Percentiles rank a stretch among this genome's conserved stretches.
phyloP scores from a whole-genome alignment of 371 early-diverging fungal genomes.

The Encephalitozoon romaleae region DNA sequence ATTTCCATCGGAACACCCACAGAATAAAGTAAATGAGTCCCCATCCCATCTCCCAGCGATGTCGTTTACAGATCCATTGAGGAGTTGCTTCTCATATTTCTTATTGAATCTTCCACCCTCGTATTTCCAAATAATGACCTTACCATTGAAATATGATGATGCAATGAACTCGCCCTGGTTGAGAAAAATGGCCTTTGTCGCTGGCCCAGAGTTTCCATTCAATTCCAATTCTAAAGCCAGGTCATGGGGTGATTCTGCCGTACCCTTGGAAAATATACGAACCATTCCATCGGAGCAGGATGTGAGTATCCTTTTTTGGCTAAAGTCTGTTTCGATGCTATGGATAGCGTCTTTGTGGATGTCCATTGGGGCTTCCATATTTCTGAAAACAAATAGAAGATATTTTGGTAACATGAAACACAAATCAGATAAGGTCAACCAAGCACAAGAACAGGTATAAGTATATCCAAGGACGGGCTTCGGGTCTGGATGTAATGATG shows the following conservation, averaged over 20 bases:
- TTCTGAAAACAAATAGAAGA: constrained; percentile 3
- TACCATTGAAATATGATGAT: constrained; percentile 44
- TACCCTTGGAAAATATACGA: constrained; percentile 18
- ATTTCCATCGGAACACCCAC: constrained; percentile 60
- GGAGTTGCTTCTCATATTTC: constrained; percentile 44
- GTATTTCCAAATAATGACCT: constrained; percentile 53
- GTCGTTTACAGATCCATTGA: constrained; percentile 53
- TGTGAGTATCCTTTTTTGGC: constrained; percentile 31
- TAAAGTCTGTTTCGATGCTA: constrained; percentile 41
- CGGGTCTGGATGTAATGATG: no score
- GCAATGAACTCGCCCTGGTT: constrained; percentile 48
- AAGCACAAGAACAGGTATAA: background rate
- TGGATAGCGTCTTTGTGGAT: constrained; percentile 24
- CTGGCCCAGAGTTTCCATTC: constrained; percentile 4
- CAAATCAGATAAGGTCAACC: background rate
- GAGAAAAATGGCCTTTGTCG: constrained; percentile 38
- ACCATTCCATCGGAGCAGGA: constrained; percentile 33
- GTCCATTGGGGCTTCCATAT: constrained; percentile 26
- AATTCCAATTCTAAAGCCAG: constrained; percentile 3
- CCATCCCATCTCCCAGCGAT: background rate
- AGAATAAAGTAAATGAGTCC: constrained; percentile 34
- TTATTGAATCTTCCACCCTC: constrained; percentile 14
- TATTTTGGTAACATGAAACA: background rate
- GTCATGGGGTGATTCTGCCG: background rate
- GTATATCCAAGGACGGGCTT: background rate